Base-by-base conservation (phyloP, 2,329 filamentous ascomycete genomes). In the Diaporthe humulicola region DNA sequence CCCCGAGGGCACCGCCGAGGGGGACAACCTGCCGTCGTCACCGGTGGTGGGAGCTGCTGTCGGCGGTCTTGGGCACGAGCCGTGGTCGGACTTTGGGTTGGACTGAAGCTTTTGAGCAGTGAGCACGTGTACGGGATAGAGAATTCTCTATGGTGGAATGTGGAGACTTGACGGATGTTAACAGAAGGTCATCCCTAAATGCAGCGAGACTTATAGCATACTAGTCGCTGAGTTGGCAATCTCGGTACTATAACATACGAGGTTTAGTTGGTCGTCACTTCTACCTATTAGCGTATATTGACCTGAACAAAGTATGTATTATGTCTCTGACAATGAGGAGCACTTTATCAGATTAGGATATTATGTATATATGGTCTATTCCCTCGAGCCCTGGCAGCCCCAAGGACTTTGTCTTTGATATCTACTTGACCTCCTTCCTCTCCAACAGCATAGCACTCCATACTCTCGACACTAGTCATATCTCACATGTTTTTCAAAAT, bases 401-500 rank as follows among this genome's bases (percentile, higher is more conserved):
- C 57, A 17, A 22, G 17, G 17, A 30, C 30, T 25, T 38, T 38
- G 33, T 2, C 28, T n/a, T 72, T 33, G 10, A 10, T 36, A 6
- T 57, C 28, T 64, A n/a, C 30, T 66, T 36, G 22, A n/a, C 25
- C 7, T 22, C 19, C 17, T 33, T 22, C 19, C 17, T 33, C 19
- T 57, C 12, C 4, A 28, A 25, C 2, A 8, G 10, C 33, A 22
- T 12, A 22, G 22, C 12, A 38, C 15, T n/a, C 33, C 45, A 40
- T 4, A 6, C 33, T 22, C 15, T 54, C 33, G 30, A 14, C 30
- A 28, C 33, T 25, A 19, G 7, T 52, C 30, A 12, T 10, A 19
- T 52, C 15, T 57, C 73, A 81, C 40, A 76, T 78, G 57, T 82
- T 82, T 76, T 74, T 79, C 69, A 81, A 33, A 28, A 82, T 79